Percentiles rank a stretch among this genome's conserved stretches.
These are phyloP conservation scores for Rhododendron kiyosumense DNA, from an alignment of 148 eudicot genomes.

Conservation along the genomic window DNA sequence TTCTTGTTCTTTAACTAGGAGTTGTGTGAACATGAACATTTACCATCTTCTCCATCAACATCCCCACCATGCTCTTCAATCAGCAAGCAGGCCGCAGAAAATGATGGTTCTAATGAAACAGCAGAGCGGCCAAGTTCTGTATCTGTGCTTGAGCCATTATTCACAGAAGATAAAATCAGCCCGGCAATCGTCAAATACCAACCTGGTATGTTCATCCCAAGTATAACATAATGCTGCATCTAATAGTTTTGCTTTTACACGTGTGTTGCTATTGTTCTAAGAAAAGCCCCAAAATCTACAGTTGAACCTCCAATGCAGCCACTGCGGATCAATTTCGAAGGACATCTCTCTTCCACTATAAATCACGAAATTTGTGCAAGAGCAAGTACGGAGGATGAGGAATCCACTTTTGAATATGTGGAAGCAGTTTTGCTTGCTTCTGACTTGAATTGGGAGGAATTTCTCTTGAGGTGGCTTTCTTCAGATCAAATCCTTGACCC, in stretches of 20 bases:
- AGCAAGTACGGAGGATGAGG: conserved; percentile 40
- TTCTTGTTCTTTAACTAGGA: conserved; percentile 37
- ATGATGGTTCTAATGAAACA: conserved; percentile 33
- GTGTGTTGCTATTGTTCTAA: conserved; percentile 10
- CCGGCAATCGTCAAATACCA: conserved; percentile 44
- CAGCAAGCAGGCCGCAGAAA: conserved; percentile 30
- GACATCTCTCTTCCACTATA: conserved; percentile 23
- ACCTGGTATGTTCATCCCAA: conserved; percentile 37
- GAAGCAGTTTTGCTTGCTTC: conserved; percentile 75
- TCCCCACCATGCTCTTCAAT: conserved; percentile 36
- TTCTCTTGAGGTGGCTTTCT: conserved; percentile 55
- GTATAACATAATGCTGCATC: not conserved
- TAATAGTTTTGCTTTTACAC: not conserved
- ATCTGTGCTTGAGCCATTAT: conserved; percentile 83
- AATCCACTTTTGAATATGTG: conserved; percentile 70
- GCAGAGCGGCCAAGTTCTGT: conserved; percentile 81
- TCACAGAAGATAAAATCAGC: conserved; percentile 64
- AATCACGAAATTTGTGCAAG: conserved; percentile 22
- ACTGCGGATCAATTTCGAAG: conserved; percentile 59
- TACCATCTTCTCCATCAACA: conserved; percentile 33
- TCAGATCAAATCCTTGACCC: conserved; percentile 61
- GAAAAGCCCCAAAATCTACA: conserved; percentile 24
- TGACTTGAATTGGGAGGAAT: conserved; percentile 78
- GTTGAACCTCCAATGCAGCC: conserved; percentile 51
- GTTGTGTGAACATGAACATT: conserved; percentile 27